Percentiles rank a stretch among this genome's conserved stretches.
These are phyloP conservation scores for Fraxinus xanthoxyloides DNA, from an alignment of 305 asterid species.

Conservation along the genomic window DNA sequence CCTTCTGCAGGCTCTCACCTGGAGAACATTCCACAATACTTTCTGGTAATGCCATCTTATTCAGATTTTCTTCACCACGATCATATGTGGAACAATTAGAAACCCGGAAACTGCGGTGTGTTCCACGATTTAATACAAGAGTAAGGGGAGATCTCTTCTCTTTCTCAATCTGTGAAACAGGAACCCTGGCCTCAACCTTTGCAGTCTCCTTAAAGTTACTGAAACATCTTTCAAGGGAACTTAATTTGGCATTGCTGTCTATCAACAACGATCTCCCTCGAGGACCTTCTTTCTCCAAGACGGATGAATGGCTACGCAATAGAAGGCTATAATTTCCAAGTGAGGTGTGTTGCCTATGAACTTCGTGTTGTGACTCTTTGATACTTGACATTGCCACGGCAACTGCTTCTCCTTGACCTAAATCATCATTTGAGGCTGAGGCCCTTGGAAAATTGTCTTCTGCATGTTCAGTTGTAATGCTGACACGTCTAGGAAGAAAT, in stretches of 20 bases:
- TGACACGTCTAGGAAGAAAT: conserved; percentile 19
- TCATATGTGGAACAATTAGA: conserved; percentile 26
- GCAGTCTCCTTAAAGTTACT: conserved; percentile 24
- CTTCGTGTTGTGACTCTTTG: conserved; percentile 33
- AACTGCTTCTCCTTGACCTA: conserved; percentile 27
- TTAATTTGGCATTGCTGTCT: conserved; percentile 28
- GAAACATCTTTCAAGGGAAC: conserved; percentile 24
- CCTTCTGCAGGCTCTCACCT: conserved; percentile 24
- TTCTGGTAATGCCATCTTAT: conserved; percentile 30
- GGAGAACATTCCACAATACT: conserved; percentile 22
- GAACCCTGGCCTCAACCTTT: conserved; percentile 27
- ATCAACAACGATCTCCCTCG: conserved; percentile 20
- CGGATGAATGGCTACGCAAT: conserved; percentile 25
- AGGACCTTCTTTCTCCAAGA: conserved; percentile 29
- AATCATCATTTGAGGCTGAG: conserved; percentile 31
- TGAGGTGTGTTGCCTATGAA: conserved; percentile 42
- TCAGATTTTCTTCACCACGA: conserved; percentile 32
- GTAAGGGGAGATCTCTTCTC: conserved; percentile 28
- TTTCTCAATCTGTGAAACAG: conserved; percentile 27
- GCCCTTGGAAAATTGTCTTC: conserved; percentile 26
- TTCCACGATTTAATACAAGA: conserved; percentile 21
- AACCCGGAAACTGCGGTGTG: conserved; percentile 27
- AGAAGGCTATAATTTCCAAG: conserved; percentile 50
- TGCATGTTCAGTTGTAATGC: conserved; percentile 23
- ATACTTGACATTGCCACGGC: conserved; percentile 28